Evolutionary conservation across 495 filamentous ascomycete species (phyloP), one percentile per base, ranked within the genome.

Genomic region (Melanomma pulvis-pyrius): DNA sequence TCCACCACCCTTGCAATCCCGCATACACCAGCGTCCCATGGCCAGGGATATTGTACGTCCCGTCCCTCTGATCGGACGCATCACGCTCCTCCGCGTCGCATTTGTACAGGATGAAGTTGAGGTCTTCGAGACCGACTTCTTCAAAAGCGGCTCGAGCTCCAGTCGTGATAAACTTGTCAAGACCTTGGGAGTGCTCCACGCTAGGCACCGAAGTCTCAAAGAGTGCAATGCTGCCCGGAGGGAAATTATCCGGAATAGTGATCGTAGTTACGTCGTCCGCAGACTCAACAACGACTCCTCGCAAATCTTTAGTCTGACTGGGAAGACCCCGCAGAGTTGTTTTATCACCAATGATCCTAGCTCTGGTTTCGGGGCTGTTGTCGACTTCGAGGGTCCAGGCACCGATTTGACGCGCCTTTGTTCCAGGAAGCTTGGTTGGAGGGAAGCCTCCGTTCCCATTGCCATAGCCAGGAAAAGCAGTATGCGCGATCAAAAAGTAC

Each of bases 1-100:
- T 97, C 94, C 93, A 97, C 94, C 94, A 99, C 15, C 96, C 96
- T 75, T 99, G 96, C 28, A 99, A 83, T 49, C 96, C 96, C 61
- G 96, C 93, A 76, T 99, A 99, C 19, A 97, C 91, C 46, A 97
- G 81, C 51, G 89, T 82, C 3, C 93, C 96, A 71, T 90, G 79
- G 0, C 87, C 86, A 11, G 96, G 94, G 67, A 99, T 91, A 51
- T 81, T 83, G 75, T 98, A 99, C 0, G 87, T 87, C 0, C 96
- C 96, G 79, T 98, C 91, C 62, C 86, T 82, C 9, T 90, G 90
- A 25, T 82, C 82, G 61, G 89, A 96, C 0, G 82, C 85, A 63
- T 96, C 93, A 49, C 84, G 84, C 75, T 99, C 96, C 76, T 99
- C 96, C 19, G 92, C 84, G 57, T 98, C 96, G 67, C 91, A 96